phyloP scores from a whole-genome alignment of 768 basidiomycete genomes.

The Coprinopsis sp. region DNA sequence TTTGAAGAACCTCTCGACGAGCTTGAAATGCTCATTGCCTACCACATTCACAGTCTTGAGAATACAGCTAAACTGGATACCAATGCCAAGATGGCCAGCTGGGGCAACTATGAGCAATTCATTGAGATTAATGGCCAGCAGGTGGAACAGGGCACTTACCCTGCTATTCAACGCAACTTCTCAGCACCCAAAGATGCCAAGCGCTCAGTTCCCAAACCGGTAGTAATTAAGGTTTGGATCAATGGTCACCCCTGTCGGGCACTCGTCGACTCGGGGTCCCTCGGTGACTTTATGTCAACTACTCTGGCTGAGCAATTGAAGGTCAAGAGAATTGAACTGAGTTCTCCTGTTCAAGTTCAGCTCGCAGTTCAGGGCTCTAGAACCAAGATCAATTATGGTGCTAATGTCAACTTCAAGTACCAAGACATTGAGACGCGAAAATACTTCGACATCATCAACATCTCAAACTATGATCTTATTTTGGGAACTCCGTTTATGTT shows the following conservation, averaged over 20 bases:
- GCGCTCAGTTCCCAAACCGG: slow-evolving; percentile 24
- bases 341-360: slow-evolving; percentile 29
- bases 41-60: no score
- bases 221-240: slow-evolving; percentile 25
- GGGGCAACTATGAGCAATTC: no score
- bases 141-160: no score
- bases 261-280: slow-evolving; percentile 33
- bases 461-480: slow-evolving; percentile 37
- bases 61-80: no score
- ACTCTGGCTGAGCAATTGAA: slow-evolving; percentile 34
- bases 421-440: slow-evolving; percentile 26
- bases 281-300: slow-evolving; percentile 38
- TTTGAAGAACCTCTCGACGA: no score
- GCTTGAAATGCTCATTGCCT: no score
- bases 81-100: no score
- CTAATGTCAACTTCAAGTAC: slow-evolving; percentile 25
- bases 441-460: slow-evolving; percentile 35
- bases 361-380: slow-evolving; percentile 39
- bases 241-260: slow-evolving; percentile 31
- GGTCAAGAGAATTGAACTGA: slow-evolving; percentile 19
- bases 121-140: no score
- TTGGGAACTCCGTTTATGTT: slow-evolving; percentile 37
- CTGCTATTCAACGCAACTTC: slow-evolving; percentile 22
- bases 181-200: slow-evolving; percentile 15
- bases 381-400: slow-evolving; percentile 29